Base-by-base conservation (phyloP, 768 basidiomycete species). In the Leucosporidium scottii region DNA sequence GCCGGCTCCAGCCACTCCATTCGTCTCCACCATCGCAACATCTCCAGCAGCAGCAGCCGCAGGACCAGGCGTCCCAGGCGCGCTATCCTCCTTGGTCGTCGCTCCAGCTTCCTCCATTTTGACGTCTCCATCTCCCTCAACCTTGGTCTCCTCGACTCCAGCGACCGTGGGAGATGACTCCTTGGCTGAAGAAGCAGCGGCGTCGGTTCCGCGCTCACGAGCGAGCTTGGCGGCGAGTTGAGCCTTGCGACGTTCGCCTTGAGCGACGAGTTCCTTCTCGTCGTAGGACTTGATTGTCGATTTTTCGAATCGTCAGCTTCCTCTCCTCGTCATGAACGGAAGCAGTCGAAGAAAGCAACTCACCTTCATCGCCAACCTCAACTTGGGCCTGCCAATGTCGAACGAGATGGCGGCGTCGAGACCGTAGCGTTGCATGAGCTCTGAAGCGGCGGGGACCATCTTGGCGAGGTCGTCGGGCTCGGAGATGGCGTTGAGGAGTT, bases 341-440 rank as follows among this genome's bases (percentile, higher is more conserved):
- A 17, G 39, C 13, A 25, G 18, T 17, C 18, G n/a, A 4, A 12
- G 34, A 56, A 23, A 4, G 15, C 1, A 23, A 49, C 64, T 4
- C n/a, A 70, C 68, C 65, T 74, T 72, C n/a, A 77, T 69, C 18
- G 66, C 65, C 5, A 54, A 48, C 1, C 72, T 57, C 3, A 75
- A 59, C 39, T 61, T 61, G 3, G 94, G 93, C 21, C 96, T 85
- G 49, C 91, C 84, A 65, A 98, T 87, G 76, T 93, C 91, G 90
- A 98, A 96, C 62, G 92, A 91, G 64, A 96, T 87, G 18, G 89
- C 85, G 48, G 89, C 85, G 66, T 86, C 85, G 55, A 99, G 85
- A 10, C 88, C 89, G 78, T 88, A 98, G 49, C 82, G 82, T 61
- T 83, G 81, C 61, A 86, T 86, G 13, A 98, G 83, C 34, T 90